phyloP scores from a whole-genome alignment of 2,329 filamentous ascomycete species.

The Chrysoporthe deuterocubensis region DNA sequence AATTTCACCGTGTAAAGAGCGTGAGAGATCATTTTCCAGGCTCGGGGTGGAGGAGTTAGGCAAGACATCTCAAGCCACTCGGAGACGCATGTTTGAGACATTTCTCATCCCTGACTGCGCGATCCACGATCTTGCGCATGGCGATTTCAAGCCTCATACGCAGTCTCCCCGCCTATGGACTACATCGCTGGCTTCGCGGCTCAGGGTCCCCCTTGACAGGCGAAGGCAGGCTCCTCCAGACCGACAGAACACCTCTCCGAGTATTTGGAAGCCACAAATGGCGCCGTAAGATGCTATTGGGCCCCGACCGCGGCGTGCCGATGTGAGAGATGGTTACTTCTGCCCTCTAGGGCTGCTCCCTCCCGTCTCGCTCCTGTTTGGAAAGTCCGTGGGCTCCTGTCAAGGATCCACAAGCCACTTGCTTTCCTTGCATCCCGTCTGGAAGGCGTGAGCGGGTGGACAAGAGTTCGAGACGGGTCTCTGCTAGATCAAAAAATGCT shows the following conservation, averaged over 20 bases:
- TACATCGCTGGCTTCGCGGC: neutral
- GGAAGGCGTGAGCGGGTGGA: neutral
- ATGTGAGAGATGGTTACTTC: constrained; percentile 22
- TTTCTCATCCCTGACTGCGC: constrained; percentile 13
- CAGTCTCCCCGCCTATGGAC: neutral
- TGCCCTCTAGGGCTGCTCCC: neutral
- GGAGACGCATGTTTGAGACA: constrained; percentile 24
- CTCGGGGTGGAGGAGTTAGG: neutral
- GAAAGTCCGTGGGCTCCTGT: constrained; percentile 3
- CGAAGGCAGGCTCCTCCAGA: constrained; percentile 7
- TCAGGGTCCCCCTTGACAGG: constrained; percentile 11
- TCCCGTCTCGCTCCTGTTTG: constrained; percentile 2
- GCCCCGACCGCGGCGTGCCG: constrained; percentile 15
- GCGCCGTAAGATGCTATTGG: constrained; percentile 19
- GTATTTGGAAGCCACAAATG: constrained; percentile 17
- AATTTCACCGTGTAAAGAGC: neutral
- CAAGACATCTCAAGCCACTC: constrained; percentile 27
- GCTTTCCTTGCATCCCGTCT: constrained; percentile 18
- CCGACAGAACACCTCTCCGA: constrained; percentile 16
- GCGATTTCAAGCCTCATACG: constrained; percentile 12
- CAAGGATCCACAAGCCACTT: neutral
- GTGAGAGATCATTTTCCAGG: neutral
- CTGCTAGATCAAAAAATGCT: constrained; percentile 13
- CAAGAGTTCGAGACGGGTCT: constrained; percentile 2
- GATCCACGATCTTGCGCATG: constrained; percentile 14